These are phyloP conservation scores for Penstemon barbatus DNA, from an alignment of 257 asterid genomes.

Conservation along the genomic window DNA sequence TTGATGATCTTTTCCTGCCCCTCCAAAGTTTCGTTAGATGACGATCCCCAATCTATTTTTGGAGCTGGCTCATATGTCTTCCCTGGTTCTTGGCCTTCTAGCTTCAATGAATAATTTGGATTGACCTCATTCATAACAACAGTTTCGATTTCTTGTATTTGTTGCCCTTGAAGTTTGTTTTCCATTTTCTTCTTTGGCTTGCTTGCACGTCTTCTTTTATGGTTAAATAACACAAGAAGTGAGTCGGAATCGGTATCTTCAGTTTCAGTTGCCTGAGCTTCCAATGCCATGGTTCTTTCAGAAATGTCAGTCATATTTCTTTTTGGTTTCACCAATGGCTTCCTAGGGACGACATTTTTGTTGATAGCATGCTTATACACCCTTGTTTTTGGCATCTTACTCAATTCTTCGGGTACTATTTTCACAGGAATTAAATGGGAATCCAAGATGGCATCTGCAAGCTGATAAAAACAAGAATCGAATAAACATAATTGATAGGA, in stretches of 20 bases:
- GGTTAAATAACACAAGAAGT: constrained; percentile 18
- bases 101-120: constrained; percentile 21
- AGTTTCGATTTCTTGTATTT: constrained; percentile 20
- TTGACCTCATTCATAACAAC: constrained; percentile 19
- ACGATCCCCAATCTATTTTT: constrained; percentile 24
- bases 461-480: constrained; percentile 27
- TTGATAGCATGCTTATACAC: constrained; percentile 17
- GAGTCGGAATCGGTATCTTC: constrained; percentile 22
- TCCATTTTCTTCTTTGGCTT: constrained; percentile 25
- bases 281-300: constrained; percentile 25
- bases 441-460: constrained; percentile 30
- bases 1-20: constrained; percentile 21
- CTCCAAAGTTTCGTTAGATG: constrained; percentile 23
- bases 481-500: constrained; percentile 8
- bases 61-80: constrained; percentile 15
- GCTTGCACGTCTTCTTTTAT: constrained; percentile 24
- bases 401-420: constrained; percentile 24
- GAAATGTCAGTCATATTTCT: constrained; percentile 16
- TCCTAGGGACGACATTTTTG: constrained; percentile 15
- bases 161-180: constrained; percentile 29
- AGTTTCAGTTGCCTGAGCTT: constrained; percentile 27
- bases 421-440: constrained; percentile 22
- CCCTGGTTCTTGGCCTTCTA: constrained; percentile 24
- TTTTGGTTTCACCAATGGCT: constrained; percentile 29
- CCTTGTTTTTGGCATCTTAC: constrained; percentile 26